Conservation (phyloP, 805 yeast species). For the Starmerella kuoi region DNA sequence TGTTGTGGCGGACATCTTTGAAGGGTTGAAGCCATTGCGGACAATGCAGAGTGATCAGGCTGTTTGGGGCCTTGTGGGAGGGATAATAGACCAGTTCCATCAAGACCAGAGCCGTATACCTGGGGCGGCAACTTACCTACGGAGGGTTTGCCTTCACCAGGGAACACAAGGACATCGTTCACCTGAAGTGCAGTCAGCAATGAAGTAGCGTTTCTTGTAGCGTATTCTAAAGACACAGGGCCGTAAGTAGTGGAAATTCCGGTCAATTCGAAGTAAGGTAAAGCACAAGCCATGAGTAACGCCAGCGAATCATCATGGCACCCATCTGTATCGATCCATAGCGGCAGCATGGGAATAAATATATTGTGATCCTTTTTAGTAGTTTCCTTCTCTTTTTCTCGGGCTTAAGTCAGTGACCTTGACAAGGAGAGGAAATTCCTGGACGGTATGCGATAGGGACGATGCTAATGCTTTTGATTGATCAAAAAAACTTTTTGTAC, state of each 20-base stretch:
- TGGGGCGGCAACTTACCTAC: slow-evolving; percentile 39
- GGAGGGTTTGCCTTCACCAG: slow-evolving; percentile 48
- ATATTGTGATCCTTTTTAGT: too few species aligned
- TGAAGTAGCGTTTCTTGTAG: slow-evolving; percentile 59
- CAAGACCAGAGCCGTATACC: slow-evolving; percentile 72
- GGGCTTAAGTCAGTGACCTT: too few species aligned
- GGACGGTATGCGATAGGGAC: not conserved
- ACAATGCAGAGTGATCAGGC: slow-evolving; percentile 31
- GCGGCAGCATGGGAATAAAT: slow-evolving; percentile 35
- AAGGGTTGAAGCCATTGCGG: slow-evolving; percentile 36
- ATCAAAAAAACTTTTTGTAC: too few species aligned
- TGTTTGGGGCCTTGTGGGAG: slow-evolving; percentile 30
- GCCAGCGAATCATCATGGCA: slow-evolving; percentile 86
- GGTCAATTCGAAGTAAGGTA: slow-evolving; percentile 44
- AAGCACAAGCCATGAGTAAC: slow-evolving; percentile 46
- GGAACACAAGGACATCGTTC: slow-evolving; percentile 47
- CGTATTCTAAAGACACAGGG: slow-evolving; percentile 48
- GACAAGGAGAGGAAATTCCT: too few species aligned
- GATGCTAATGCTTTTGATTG: not conserved
- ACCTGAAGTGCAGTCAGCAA: slow-evolving; percentile 45
- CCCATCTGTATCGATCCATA: slow-evolving; percentile 89
- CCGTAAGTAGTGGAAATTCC: slow-evolving; percentile 75
- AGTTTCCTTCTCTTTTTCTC: too few species aligned
- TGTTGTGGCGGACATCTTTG: slow-evolving; percentile 33
- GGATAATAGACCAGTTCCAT: slow-evolving; percentile 57